Percentiles rank a stretch among this genome's conserved stretches.
phyloP scores from a whole-genome alignment of 331 rosid genomes.

The Acacia pycnantha region DNA sequence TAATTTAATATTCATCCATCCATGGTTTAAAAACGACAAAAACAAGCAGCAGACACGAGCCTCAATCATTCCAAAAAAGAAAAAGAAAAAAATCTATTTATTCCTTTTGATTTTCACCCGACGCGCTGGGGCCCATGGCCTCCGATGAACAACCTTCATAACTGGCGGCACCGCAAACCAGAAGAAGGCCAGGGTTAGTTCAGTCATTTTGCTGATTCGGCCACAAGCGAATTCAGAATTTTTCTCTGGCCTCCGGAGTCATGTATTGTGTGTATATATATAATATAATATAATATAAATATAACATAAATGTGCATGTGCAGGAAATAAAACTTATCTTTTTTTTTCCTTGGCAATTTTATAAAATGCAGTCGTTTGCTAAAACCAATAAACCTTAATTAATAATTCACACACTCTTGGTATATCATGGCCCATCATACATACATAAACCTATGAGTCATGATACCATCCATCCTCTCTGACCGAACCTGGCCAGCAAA shows the following conservation, averaged over 20 bases:
- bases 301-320: neutral
- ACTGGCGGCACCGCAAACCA: neutral
- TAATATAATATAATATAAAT: too few species aligned
- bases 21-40: neutral
- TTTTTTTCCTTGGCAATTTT: too few species aligned
- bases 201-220: neutral
- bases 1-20: neutral
- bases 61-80: neutral
- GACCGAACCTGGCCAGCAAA: neutral
- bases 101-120: neutral
- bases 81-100: neutral
- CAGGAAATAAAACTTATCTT: too few species aligned
- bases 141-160: neutral
- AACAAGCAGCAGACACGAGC: neutral
- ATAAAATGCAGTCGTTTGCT: neutral
- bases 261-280: too few species aligned
- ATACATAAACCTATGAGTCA: constrained; percentile 31
- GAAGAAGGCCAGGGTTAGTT: neutral
- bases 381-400: neutral
- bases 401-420: neutral
- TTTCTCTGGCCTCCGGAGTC: too few species aligned
- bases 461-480: neutral
- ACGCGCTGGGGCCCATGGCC: neutral
- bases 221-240: neutral
- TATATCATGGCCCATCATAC: constrained; percentile 6